phyloP scores from a whole-genome alignment of 768 basidiomycete genomes.

The Imleria badia region DNA sequence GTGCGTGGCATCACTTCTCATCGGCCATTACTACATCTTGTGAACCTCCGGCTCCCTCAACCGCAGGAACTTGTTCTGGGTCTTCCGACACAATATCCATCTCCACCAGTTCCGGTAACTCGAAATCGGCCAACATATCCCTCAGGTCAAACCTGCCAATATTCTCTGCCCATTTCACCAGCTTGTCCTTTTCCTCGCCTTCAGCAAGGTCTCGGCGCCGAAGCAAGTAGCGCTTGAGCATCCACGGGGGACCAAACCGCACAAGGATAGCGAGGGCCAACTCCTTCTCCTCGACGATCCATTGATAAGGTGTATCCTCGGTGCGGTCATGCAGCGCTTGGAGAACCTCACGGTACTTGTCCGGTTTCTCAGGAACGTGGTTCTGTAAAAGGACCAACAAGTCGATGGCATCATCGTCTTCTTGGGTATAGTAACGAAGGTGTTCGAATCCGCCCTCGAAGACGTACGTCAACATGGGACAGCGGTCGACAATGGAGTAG shows the following conservation, averaged over 20 bases:
- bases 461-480: conserved; percentile 30
- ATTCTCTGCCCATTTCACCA: conserved; percentile 16
- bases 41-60: background rate
- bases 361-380: conserved; percentile 21
- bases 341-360: conserved; percentile 22
- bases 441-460: conserved; percentile 30
- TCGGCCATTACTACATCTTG: conserved; percentile 12
- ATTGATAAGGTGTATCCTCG: conserved; percentile 21
- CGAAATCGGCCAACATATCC: conserved; percentile 22
- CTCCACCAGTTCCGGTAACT: conserved; percentile 12
- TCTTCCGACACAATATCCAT: conserved; percentile 6
- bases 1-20: background rate
- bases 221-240: conserved; percentile 27
- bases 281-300: conserved; percentile 27
- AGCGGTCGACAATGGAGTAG: conserved; percentile 23
- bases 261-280: conserved; percentile 23
- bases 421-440: conserved; percentile 24
- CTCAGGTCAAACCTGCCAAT: conserved; percentile 24
- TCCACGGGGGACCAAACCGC: conserved; percentile 24
- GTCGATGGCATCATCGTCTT: conserved; percentile 28
- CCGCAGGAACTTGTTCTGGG: background rate
- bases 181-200: conserved; percentile 11
- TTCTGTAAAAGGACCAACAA: conserved; percentile 19
- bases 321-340: conserved; percentile 27
- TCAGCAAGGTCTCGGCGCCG: conserved; percentile 22